Evolutionary conservation across 2,329 filamentous ascomycete genomes (phyloP), one percentile per base, ranked within the genome.

Genomic region (Curvularia verruculosa): DNA sequence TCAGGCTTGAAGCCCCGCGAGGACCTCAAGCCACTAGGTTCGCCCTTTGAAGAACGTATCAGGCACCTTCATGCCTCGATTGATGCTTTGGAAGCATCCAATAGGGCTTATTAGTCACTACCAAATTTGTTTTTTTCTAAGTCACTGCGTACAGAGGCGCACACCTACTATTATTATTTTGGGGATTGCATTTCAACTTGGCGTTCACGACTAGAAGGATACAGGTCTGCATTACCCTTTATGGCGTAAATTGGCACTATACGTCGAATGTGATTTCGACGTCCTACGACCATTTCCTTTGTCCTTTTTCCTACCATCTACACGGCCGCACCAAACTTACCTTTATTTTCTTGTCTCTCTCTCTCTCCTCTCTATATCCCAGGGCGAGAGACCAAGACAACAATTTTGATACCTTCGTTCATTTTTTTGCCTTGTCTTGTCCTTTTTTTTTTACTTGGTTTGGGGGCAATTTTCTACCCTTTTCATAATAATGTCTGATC

Each of bases 201-300:
- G 49, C 49, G 49, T 52, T 44, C 26, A 41, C 28, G 23, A 31
- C 28, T 43, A 34, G 31, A 46, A 31, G 40, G 31, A 47, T 46
- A 36, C 29, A 23, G 24, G 29, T 52, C 43, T 39, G 23, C 29
- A 31, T 51, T 51, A 40, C 13, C 49, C 28, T 3, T 19, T 26
- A 15, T 43, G 69, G 72, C 70, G 72, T 61, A 71, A 62, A 34
- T 51, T 46, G 70, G 66, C 48, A 61, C 52, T 45, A 67, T 47
- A 67, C 67, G 65, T 69, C 62, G 64, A 71, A 71, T 74, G 70
- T 55, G 68, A 71, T 72, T 69, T 71, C 66, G 58, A 70, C 68
- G 70, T 67, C 60, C 58, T 59, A 71, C 64, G 70, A 73, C 56
- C 52, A 9, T 74, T 67, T 67, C 67, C 56, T 74, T 66, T 73